These are phyloP conservation scores for Hypomontagnella monticulosa DNA, from an alignment of 495 filamentous ascomycete genomes.

Conservation along the genomic window DNA sequence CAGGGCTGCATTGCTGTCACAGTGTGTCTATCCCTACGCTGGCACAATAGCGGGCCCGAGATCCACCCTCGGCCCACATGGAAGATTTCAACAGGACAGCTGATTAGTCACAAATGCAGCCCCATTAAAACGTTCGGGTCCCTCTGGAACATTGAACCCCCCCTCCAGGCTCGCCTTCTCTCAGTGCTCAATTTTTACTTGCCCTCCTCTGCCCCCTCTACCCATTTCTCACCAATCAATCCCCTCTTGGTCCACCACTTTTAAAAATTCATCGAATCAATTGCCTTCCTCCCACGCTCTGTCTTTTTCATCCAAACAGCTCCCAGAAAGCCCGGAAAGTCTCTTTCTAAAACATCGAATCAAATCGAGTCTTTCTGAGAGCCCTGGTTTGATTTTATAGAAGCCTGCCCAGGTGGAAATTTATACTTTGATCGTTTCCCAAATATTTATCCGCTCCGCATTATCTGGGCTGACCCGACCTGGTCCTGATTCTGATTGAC, in stretches of 20 bases:
- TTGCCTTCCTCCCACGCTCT: conserved; percentile 45
- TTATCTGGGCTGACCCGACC: conserved; percentile 36
- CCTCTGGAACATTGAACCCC: conserved; percentile 37
- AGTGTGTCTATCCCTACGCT: conserved; percentile 32
- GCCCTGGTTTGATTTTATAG: conserved; percentile 29
- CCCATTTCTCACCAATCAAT: conserved; percentile 49
- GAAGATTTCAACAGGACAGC: conserved; percentile 46
- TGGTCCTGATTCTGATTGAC: no score
- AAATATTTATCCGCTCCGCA: conserved; percentile 42
- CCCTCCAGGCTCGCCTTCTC: conserved; percentile 36
- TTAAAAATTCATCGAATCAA: conserved; percentile 48
- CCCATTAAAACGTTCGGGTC: conserved; percentile 45
- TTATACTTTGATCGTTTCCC: conserved; percentile 17
- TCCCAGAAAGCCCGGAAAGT: conserved; percentile 45
- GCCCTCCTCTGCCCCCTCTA: conserved; percentile 22
- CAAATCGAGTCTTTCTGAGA: conserved; percentile 38
- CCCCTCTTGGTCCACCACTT: conserved; percentile 49
- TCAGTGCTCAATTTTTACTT: conserved; percentile 45
- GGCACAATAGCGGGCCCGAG: conserved; percentile 28
- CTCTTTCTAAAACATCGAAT: conserved; percentile 47
- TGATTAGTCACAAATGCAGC: conserved; percentile 49
- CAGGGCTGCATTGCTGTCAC: conserved; percentile 15
- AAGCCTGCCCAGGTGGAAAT: no score
- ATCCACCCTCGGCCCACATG: conserved; percentile 30
- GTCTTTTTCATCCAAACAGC: conserved; percentile 47